Conservation (phyloP, 306 rosid genomes). For the Citrullus mucosospermus region DNA sequence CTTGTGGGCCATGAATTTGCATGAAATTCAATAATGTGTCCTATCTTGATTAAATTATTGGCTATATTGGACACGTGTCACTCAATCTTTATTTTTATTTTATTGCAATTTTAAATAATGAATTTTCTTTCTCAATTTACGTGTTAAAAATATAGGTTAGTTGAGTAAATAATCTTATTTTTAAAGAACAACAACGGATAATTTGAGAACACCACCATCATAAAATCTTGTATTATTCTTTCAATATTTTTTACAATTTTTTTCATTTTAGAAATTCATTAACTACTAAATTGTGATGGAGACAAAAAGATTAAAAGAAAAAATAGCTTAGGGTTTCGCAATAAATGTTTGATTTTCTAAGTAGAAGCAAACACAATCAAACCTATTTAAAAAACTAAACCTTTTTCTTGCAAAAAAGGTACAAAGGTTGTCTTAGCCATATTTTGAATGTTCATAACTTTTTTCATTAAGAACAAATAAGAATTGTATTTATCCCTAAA, state of each 20-base stretch:
- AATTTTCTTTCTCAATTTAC: not conserved
- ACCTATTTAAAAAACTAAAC: not conserved
- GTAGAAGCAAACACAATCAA: not conserved
- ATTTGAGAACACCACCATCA: not conserved
- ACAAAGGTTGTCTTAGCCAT: not conserved
- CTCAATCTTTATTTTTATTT: not conserved
- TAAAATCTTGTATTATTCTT: not conserved
- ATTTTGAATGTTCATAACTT: not conserved
- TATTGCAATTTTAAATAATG: not conserved
- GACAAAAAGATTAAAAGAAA: not conserved
- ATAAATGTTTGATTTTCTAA: not conserved
- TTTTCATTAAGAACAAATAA: slow-evolving; percentile 3
- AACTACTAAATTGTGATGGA: not conserved
- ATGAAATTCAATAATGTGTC: not conserved
- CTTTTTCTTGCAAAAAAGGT: not conserved
- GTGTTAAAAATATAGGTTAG: not conserved
- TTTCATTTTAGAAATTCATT: not conserved
- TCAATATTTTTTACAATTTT: not conserved
- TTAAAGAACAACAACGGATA: not conserved
- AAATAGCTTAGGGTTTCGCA: not conserved
- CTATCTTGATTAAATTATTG: not conserved
- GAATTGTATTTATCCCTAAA: not conserved
- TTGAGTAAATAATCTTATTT: not conserved
- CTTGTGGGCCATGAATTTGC: not conserved
- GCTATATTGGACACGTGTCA: not conserved